Evolutionary conservation across 2,329 filamentous ascomycete genomes (phyloP).

Genomic region (Phaeoacremonium minimum): DNA sequence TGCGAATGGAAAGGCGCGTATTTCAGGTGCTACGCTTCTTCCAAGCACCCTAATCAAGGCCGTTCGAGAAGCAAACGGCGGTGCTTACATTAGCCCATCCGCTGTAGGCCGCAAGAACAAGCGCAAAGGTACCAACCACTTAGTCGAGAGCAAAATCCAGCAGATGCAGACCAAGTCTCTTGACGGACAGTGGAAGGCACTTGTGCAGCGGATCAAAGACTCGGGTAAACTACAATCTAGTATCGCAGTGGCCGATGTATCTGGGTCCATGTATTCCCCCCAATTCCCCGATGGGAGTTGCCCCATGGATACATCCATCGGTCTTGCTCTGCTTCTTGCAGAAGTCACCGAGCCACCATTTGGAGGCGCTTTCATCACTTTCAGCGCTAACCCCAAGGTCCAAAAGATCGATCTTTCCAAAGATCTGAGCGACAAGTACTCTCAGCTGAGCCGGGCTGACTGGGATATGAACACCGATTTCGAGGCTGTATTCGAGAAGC

Average conservation of each 20-base stretch:
- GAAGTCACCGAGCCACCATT: conserved; percentile 49
- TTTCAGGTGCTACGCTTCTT: conserved; percentile 52
- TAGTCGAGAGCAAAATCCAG: conserved; percentile 21
- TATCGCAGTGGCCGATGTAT: conserved; percentile 56
- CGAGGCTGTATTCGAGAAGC: conserved; percentile 45
- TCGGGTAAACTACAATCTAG: conserved; percentile 46
- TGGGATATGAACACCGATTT: conserved; percentile 49
- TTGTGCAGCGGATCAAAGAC: conserved; percentile 54
- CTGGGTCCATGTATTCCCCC: conserved; percentile 42
- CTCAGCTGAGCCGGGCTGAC: conserved; percentile 15
- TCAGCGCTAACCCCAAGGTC: conserved; percentile 35
- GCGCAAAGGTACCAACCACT: conserved; percentile 9
- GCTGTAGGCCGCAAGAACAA: conserved; percentile 1
- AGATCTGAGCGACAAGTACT: conserved; percentile 36
- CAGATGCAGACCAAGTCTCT: conserved; percentile 29
- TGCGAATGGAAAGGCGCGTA: conserved; percentile 38
- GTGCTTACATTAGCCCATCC: too few relatives aligned
- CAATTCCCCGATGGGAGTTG: conserved; percentile 37
- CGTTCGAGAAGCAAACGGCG: conserved; percentile 9
- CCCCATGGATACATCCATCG: conserved; percentile 50
- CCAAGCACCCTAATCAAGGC: conserved; percentile 42
- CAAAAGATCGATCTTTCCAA: conserved; percentile 30
- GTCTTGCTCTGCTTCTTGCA: conserved; percentile 50
- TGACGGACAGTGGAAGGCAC: conserved; percentile 50
- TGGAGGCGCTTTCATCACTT: conserved; percentile 51